Evolutionary conservation across 73 alveolate genomes (phyloP).

Genomic region (Symbiodinium pilosum): DNA sequence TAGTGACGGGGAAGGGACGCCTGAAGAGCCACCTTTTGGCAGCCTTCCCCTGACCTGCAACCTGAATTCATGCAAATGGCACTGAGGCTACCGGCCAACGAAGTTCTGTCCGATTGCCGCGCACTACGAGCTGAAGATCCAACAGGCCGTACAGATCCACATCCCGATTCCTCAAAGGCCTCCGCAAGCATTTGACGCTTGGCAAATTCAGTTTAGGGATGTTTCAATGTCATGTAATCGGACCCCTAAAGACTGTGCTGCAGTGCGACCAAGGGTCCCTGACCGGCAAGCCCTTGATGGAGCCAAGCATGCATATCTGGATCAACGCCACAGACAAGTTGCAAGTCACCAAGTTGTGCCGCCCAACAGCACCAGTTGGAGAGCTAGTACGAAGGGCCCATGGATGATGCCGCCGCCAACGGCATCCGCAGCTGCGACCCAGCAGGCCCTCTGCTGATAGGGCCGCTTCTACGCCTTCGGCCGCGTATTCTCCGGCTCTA

Average conservation of each 20-base stretch:
- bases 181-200: too few species aligned
- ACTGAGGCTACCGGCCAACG: too few species aligned
- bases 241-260: constrained; percentile 95
- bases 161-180: too few species aligned
- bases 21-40: too few species aligned
- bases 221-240: constrained; percentile 96
- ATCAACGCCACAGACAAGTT: constrained; percentile 99
- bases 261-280: constrained; percentile 96
- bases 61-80: too few species aligned
- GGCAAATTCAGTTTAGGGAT: too few species aligned
- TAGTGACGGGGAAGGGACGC: too few species aligned
- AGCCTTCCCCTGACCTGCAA: too few species aligned
- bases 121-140: too few species aligned
- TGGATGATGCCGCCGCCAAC: constrained; percentile 98
- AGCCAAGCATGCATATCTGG: constrained; percentile 97
- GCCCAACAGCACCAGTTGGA: constrained; percentile 99
- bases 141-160: too few species aligned
- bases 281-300: constrained; percentile 96
- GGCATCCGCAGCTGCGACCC: constrained; percentile 99
- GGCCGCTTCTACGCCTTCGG: constrained; percentile 99
- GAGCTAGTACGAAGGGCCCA: constrained; percentile 98
- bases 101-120: too few species aligned
- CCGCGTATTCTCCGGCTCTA: constrained; percentile 99
- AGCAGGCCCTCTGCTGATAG: constrained; percentile 99
- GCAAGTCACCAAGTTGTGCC: constrained; percentile 98